Base-by-base conservation (phyloP, 805 yeast genomes). In the Millerago galiae region DNA sequence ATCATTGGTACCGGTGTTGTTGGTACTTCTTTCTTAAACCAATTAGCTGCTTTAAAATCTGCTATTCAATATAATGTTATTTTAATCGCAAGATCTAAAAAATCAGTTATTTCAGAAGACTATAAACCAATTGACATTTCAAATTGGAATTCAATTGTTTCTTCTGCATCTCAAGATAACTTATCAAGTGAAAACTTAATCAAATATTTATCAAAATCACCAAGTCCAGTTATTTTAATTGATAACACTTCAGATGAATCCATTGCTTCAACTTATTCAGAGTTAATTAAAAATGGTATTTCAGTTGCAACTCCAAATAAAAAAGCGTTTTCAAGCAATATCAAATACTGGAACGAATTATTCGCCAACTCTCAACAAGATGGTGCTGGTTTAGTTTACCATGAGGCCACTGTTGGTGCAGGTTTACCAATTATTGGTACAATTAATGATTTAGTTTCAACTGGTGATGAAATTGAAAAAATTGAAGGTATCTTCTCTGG, bases 351-450 rank as follows among this genome's bases (percentile, higher is more conserved):
- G 97, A 75, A 86, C 43, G 72, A 74, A 40, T 78, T 93, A 42
- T 86, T 86, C 55, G 58, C 62, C 29, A 64, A 65, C 40, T 74
- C 83, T 29, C 72, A 70, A 31, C 65, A 68, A 32, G 71, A 75
- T 37, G 68, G 70, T 30, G 71, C 74, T 36, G 81, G 80, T 38
- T 72, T 91, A 49, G 95, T 89, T 35, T 91, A 89, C 72, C 99
- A 93, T 60, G 99, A 93, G 72, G 95, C 99, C 39, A 88, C 97
- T 8, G 98, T 93, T 45, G 98, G 98, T 60, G 99, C 99, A 34
- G 99, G 98, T 44, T 74, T 93, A 62, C 99, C 99, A 46, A 79
- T 93, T 48, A 81, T 93, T 55, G 82, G 88, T 37, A 84, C 96
- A 40, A 70, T 93, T 58, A 85, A 81, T 59, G 99, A 93, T 62